These are phyloP conservation scores for Fusarium praegraminearum DNA, from an alignment of 2,329 filamentous ascomycete genomes.

Conservation along the genomic window DNA sequence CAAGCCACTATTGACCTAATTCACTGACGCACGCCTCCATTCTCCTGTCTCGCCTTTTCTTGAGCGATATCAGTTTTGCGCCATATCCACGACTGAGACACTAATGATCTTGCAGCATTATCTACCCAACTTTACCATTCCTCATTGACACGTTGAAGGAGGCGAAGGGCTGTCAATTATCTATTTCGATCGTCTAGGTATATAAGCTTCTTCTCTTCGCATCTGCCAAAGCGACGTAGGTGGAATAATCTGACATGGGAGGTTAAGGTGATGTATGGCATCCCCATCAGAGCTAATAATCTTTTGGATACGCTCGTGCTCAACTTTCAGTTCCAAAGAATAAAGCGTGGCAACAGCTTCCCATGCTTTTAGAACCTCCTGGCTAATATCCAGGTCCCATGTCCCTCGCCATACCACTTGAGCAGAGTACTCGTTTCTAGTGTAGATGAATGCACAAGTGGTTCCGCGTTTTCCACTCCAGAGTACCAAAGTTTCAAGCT, in stretches of 20 bases:
- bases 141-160: too few relatives aligned
- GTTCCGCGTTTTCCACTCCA: neutral
- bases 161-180: neutral
- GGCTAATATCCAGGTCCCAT: slow-evolving; percentile 1
- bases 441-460: slow-evolving; percentile 9
- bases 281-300: slow-evolving; percentile 4
- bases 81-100: neutral
- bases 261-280: slow-evolving; percentile 9
- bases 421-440: neutral
- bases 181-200: neutral
- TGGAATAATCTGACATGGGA: slow-evolving; percentile 13
- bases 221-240: slow-evolving; percentile 19
- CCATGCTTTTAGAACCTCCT: neutral
- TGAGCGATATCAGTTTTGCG: neutral
- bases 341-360: neutral
- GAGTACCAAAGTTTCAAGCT: slow-evolving; percentile 2
- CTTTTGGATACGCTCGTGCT: neutral
- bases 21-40: neutral
- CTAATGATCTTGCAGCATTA: too few relatives aligned
- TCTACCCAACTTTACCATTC: too few relatives aligned
- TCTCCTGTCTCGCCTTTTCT: too few relatives aligned
- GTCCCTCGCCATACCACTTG: slow-evolving; percentile 12
- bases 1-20: neutral
- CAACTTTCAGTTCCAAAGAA: neutral
- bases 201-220: neutral